Percentiles rank a stretch among this genome's conserved stretches.
Conservation (phyloP, 2,329 filamentous ascomycete species). For the Leptodontidium sp. region DNA sequence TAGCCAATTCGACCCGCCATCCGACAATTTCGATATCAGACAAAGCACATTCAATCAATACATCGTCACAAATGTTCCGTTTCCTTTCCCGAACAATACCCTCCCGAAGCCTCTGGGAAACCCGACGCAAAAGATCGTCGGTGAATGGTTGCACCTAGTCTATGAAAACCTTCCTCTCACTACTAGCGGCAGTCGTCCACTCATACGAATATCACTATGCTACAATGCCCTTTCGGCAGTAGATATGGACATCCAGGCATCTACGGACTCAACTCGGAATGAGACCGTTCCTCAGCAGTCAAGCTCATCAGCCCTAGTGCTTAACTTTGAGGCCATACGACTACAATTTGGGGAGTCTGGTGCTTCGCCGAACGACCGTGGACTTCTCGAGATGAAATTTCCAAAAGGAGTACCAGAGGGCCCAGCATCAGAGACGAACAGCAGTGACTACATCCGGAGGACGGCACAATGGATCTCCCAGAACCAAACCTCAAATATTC, state of each 20-base stretch:
- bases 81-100: conserved; percentile 9
- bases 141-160: neutral
- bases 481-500: neutral
- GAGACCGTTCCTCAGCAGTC: neutral
- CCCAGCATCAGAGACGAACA: neutral
- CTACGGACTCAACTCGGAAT: neutral
- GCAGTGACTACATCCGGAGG: neutral
- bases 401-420: neutral
- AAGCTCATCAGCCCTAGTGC: neutral
- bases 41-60: conserved; percentile 3
- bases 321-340: neutral
- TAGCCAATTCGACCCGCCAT: neutral
- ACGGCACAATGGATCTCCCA: neutral
- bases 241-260: conserved; percentile 2
- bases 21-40: neutral
- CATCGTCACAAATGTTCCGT: neutral
- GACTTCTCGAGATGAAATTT: neutral
- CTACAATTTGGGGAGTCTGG: neutral
- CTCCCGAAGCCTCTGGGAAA: conserved; percentile 7
- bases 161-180: neutral
- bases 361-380: neutral
- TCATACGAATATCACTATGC: conserved; percentile 3
- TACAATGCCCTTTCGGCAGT: conserved; percentile 7
- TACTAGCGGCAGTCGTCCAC: neutral
- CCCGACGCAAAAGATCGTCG: neutral